phyloP scores from a whole-genome alignment of 768 basidiomycete species.

The Boletus eberwhitei region DNA sequence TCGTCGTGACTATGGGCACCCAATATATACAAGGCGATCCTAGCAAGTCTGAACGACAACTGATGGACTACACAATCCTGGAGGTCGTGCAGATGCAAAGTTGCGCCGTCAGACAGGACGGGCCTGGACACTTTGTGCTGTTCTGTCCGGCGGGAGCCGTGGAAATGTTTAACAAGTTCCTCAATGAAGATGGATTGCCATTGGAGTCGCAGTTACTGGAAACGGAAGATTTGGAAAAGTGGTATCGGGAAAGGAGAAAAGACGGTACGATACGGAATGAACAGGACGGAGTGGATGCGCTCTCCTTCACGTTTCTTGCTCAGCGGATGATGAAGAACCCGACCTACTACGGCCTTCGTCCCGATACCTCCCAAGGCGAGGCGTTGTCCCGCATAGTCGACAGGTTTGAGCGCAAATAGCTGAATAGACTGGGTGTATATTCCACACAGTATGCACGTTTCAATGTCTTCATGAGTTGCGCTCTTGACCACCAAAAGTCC shows the following conservation, averaged over 20 bases:
- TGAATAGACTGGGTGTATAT: background rate
- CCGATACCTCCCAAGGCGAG: slow-evolving; percentile 42
- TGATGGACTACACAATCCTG: slow-evolving; percentile 75
- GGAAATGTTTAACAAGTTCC: slow-evolving; percentile 77
- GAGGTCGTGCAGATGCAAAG: slow-evolving; percentile 94
- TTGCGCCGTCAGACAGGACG: slow-evolving; percentile 64
- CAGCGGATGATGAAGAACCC: slow-evolving; percentile 75
- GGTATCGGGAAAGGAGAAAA: slow-evolving; percentile 43
- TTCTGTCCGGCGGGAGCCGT: slow-evolving; percentile 88
- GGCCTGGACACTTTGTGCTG: slow-evolving; percentile 67
- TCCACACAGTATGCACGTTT: background rate
- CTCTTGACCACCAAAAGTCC: background rate
- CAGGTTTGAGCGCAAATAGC: slow-evolving; percentile 26
- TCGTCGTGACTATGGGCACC: slow-evolving; percentile 89
- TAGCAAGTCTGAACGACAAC: slow-evolving; percentile 54
- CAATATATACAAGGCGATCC: slow-evolving; percentile 65
- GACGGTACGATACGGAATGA: slow-evolving; percentile 43
- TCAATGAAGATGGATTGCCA: slow-evolving; percentile 79
- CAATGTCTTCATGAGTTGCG: background rate
- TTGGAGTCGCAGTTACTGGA: slow-evolving; percentile 77
- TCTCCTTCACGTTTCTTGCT: slow-evolving; percentile 81
- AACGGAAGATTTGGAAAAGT: slow-evolving; percentile 43
- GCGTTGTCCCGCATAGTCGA: slow-evolving; percentile 73
- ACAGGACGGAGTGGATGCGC: slow-evolving; percentile 69
- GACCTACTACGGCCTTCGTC: slow-evolving; percentile 68